These are phyloP conservation scores for Lolium multiflorum DNA, from an alignment of 176 grass and related monocot species.

Conservation along the genomic window DNA sequence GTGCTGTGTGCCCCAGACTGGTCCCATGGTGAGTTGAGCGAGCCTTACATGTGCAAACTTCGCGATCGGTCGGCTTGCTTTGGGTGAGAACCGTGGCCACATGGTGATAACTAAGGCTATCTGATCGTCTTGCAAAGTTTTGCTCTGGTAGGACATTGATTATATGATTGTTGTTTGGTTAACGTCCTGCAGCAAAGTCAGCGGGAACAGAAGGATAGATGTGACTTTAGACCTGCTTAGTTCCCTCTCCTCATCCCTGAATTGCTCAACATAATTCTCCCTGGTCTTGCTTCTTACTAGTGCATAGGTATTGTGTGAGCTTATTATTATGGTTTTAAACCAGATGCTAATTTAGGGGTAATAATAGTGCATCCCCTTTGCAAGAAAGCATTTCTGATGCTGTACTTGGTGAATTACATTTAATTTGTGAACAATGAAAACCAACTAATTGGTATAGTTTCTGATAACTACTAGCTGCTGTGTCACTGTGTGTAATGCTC, in stretches of 20 bases:
- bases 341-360: no score
- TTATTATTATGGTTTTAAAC: not conserved
- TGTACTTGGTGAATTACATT: no score
- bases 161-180: not conserved
- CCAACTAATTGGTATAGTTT: not conserved
- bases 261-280: not conserved
- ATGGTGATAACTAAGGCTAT: constrained; percentile 9
- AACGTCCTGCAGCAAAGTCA: not conserved
- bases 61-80: not conserved
- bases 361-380: no score
- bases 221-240: not conserved
- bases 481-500: not conserved
- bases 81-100: constrained; percentile 7
- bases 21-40: constrained; percentile 23
- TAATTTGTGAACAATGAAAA: not conserved
- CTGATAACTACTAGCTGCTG: not conserved
- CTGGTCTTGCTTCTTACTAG: not conserved
- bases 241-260: not conserved
- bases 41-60: constrained; percentile 41
- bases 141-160: not conserved
- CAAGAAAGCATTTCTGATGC: no score
- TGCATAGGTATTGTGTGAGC: not conserved
- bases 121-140: not conserved
- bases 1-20: not conserved
- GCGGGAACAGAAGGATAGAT: not conserved